phyloP scores from a whole-genome alignment of 1,284 basidiomycete species.

The Microbotryum lychnidis-dioicae region DNA sequence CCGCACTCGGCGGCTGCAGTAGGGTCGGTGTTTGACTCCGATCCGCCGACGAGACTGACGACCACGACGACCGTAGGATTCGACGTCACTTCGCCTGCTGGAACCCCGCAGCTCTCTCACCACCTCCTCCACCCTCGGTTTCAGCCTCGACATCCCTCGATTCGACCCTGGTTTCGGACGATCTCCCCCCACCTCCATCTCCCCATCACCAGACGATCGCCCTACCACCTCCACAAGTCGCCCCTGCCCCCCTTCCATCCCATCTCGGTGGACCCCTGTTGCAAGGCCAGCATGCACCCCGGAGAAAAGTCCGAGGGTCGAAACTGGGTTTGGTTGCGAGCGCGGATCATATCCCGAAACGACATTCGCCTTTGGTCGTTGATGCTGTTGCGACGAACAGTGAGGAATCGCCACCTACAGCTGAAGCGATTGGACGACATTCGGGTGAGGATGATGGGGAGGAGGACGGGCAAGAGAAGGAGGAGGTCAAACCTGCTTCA shows the following conservation, averaged over 20 bases:
- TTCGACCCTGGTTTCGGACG: background rate
- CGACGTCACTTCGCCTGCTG: background rate
- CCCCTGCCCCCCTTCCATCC: conserved; percentile 16
- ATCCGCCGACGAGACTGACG: background rate
- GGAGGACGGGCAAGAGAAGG: background rate
- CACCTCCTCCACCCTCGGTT: background rate
- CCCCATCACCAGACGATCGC: conserved; percentile 12
- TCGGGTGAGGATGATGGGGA: background rate
- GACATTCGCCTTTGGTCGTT: conserved; percentile 4
- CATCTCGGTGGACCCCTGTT: conserved; percentile 7
- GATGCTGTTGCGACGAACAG: too few relatives aligned
- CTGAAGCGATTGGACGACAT: background rate
- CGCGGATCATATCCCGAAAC: conserved; percentile 7
- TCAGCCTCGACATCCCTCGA: background rate
- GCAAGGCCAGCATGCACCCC: background rate
- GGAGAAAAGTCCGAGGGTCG: background rate
- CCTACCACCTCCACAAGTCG: conserved; percentile 13
- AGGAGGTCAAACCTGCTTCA: background rate
- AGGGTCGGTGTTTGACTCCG: background rate
- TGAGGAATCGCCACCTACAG: too few relatives aligned
- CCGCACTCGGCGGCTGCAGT: background rate
- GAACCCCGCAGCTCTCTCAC: background rate
- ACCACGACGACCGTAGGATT: background rate
- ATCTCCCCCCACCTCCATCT: conserved; percentile 15
- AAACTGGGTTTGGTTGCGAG: background rate